Evolutionary conservation across 169 alveolate species (phyloP), one percentile per base, ranked within the genome.

Genomic region (Cryptosporidium viatorum): DNA sequence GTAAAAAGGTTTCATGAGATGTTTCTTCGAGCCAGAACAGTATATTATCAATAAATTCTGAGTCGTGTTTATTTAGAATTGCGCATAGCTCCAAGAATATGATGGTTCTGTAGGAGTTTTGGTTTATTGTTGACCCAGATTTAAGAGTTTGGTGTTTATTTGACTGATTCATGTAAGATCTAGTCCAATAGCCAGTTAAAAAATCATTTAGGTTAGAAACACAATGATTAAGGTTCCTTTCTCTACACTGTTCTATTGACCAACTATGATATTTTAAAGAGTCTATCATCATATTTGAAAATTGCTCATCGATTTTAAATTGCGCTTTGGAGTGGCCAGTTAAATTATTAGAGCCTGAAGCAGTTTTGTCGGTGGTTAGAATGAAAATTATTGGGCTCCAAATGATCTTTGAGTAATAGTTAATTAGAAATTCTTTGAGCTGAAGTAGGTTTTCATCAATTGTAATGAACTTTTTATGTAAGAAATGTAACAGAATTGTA

Each of bases 321-420:
- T 62, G 62, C 9, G 89, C 75, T 33, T 80, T 80, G 10, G 29
- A 55, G 37, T 55, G 18, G 35, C 2, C 12, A 39, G 35, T 5
- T 2, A 5, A 73, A 35, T 37, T 26, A 21, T 31, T 26, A 80
- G 73, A 59, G 14, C 67, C 35, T 10, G 69, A 29, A 21, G 62
- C 59, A 35, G 37, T 39, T n/a, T 73, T 55, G 4, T 29, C 12
- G 7, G 43, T 26, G 6, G 75, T 80, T 2, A 80, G 50, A 60
- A 60, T 39, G 39, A 80, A 43, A n/a, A 48, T 50, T 8, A 80
- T 1, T 26, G 89, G 89, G 29, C 33, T 35, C 89, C 89, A 80
- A 26, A 80, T 62, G 5, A 80, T 12, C 29, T 80, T 80, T 2
- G 80, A 62, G 50, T 80, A 80, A 45, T 60, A 80, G 14, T 80